Evolutionary conservation across 2,329 filamentous ascomycete species (phyloP).

Genomic region (Cordyceps militaris): DNA sequence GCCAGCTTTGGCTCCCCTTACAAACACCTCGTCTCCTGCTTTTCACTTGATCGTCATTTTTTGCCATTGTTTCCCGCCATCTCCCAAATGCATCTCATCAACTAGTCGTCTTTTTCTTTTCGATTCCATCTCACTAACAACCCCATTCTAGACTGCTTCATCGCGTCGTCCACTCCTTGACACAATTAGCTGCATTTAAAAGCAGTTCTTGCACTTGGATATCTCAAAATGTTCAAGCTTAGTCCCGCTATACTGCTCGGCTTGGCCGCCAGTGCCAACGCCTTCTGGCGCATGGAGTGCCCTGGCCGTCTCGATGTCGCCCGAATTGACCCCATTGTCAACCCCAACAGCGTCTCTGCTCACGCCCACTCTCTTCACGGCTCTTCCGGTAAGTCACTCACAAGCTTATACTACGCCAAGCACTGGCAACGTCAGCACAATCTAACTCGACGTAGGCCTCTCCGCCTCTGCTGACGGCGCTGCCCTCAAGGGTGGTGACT

Average conservation of each 20-base stretch:
- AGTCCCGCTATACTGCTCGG: conserved; percentile 26
- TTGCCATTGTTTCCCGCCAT: conserved; percentile 3
- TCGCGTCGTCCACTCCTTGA: conserved; percentile 30
- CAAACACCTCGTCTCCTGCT: conserved; percentile 9
- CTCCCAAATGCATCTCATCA: conserved; percentile 1
- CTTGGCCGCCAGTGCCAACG: conserved; percentile 40
- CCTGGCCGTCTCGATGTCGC: conserved; percentile 61
- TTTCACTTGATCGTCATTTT: conserved; percentile 9
- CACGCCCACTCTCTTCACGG: conserved; percentile 75
- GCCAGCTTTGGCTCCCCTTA: not conserved
- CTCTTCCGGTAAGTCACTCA: conserved; percentile 58
- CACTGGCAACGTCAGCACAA: not conserved
- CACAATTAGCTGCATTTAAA: conserved; percentile 11
- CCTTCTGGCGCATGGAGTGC: conserved; percentile 90
- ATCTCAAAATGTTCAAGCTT: conserved; percentile 28
- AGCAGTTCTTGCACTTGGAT: conserved; percentile 20
- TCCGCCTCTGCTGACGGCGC: conserved; percentile 47
- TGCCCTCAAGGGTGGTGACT: conserved; percentile 54
- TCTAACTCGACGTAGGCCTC: conserved; percentile 47
- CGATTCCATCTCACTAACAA: conserved; percentile 1
- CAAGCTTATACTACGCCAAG: not conserved
- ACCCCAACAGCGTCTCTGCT: conserved; percentile 47
- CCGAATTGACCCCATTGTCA: conserved; percentile 71
- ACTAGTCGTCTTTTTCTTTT: not conserved
- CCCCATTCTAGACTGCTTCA: conserved; percentile 25